Evolutionary conservation across 2,329 filamentous ascomycete genomes (phyloP).

Genomic region (Zasmidium cellare): DNA sequence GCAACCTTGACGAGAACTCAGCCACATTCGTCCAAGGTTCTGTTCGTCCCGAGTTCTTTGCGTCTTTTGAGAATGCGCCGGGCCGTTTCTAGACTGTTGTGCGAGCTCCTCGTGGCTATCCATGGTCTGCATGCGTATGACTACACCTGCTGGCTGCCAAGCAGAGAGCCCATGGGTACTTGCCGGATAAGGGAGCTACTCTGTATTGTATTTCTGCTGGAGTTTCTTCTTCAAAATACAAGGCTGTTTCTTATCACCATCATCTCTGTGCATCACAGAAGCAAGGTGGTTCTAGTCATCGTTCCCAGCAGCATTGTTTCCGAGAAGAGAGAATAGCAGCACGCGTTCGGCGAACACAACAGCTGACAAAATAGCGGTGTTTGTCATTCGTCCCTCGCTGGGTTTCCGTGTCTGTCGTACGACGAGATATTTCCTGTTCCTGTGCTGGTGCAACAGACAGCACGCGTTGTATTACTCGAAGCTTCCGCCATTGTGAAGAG

Average conservation of each 20-base stretch:
- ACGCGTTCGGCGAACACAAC: background rate
- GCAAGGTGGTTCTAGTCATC: background rate
- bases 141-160: background rate
- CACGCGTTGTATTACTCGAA: background rate
- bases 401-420: background rate
- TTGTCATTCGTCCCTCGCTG: background rate
- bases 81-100: background rate
- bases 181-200: background rate
- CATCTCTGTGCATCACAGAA: background rate
- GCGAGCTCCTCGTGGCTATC: constrained; percentile 2
- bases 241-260: too few relatives aligned
- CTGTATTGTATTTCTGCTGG: background rate
- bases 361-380: background rate
- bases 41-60: background rate
- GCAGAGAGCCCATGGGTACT: background rate
- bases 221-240: too few relatives aligned
- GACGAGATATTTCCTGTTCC: background rate
- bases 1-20: background rate
- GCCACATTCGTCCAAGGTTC: background rate
- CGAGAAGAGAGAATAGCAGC: background rate
- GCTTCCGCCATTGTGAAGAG: background rate
- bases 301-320: background rate
- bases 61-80: background rate
- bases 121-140: background rate
- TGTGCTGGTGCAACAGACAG: background rate